Evolutionary conservation across 805 yeast species (phyloP).

Genomic region (Zygoascus flipseniorum): DNA sequence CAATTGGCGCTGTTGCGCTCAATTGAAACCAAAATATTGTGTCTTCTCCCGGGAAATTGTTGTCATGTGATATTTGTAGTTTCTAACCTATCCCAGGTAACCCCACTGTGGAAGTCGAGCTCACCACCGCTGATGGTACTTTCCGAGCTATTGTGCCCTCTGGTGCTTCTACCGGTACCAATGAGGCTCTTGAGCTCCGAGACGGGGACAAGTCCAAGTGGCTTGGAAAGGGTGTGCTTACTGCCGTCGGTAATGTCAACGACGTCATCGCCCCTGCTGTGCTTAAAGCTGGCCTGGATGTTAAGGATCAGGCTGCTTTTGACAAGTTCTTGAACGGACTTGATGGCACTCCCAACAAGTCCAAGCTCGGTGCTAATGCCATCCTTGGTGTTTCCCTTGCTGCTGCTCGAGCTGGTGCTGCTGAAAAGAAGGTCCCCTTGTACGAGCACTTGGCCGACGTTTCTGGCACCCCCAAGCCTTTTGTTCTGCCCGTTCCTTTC

Average conservation of each 20-base stretch:
- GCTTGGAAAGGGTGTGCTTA: constrained; percentile 97
- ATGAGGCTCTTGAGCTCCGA: constrained; percentile 97
- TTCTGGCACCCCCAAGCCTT: constrained; percentile 70
- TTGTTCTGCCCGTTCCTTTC: constrained; percentile 96
- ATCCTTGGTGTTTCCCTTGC: constrained; percentile 96
- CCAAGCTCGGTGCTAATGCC: constrained; percentile 98
- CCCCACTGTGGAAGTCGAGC: constrained; percentile 99
- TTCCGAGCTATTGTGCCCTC: constrained; percentile 99
- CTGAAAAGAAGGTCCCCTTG: constrained; percentile 86
- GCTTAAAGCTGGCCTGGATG: constrained; percentile 69
- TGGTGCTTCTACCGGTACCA: constrained; percentile 99
- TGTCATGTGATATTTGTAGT: too few species aligned
- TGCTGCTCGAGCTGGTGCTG: constrained; percentile 97
- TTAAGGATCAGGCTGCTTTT: constrained; percentile 75
- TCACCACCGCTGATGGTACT: constrained; percentile 83
- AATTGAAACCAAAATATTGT: too few species aligned
- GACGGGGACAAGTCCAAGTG: constrained; percentile 96
- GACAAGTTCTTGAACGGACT: constrained; percentile 79
- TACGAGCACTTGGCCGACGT: constrained; percentile 84
- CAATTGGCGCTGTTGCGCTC: too few species aligned
- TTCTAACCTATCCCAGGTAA: constrained; percentile 34
- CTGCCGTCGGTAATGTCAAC: constrained; percentile 96
- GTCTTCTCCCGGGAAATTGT: too few species aligned
- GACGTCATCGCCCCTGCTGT: constrained; percentile 91
- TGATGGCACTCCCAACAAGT: constrained; percentile 97